phyloP scores from a whole-genome alignment of 495 filamentous ascomycete species.

The Lepraria neglecta region DNA sequence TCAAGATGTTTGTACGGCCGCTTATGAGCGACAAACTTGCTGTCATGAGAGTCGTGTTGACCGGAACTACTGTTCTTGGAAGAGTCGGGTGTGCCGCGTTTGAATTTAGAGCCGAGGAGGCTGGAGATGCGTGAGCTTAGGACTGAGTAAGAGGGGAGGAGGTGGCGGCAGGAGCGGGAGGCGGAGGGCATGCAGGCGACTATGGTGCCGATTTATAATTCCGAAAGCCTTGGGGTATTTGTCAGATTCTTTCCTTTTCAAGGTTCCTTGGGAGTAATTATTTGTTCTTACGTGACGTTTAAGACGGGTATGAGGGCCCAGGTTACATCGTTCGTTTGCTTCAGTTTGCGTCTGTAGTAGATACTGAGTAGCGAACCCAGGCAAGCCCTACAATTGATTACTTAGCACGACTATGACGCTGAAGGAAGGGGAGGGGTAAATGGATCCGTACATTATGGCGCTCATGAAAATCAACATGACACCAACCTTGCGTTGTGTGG shows the following conservation, averaged over 20 bases:
- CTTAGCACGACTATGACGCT: background rate
- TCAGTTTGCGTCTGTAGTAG: background rate
- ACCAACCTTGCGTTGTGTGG: slow-evolving; percentile 15
- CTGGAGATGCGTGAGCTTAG: background rate
- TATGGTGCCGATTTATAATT: slow-evolving; percentile 19
- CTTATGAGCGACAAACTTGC: background rate
- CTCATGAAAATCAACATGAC: slow-evolving; percentile 21
- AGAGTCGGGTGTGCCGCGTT: background rate
- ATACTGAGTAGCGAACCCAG: slow-evolving; percentile 14
- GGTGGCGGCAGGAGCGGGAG: background rate
- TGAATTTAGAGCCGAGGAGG: background rate
- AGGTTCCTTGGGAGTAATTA: too few relatives aligned
- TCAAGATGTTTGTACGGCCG: background rate
- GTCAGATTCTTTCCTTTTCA: background rate
- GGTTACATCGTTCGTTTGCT: background rate
- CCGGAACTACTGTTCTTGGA: background rate
- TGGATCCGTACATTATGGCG: slow-evolving; percentile 6
- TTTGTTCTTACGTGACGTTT: background rate
- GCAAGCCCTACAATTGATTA: slow-evolving; percentile 5
- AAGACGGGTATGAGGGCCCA: background rate
- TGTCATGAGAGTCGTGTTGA: background rate
- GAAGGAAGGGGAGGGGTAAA: too few relatives aligned
- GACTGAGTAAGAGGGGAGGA: background rate
- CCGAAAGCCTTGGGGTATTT: background rate
- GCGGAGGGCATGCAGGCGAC: slow-evolving; percentile 22